phyloP scores from a whole-genome alignment of 305 asterid genomes.

The Rubia tinctorum region DNA sequence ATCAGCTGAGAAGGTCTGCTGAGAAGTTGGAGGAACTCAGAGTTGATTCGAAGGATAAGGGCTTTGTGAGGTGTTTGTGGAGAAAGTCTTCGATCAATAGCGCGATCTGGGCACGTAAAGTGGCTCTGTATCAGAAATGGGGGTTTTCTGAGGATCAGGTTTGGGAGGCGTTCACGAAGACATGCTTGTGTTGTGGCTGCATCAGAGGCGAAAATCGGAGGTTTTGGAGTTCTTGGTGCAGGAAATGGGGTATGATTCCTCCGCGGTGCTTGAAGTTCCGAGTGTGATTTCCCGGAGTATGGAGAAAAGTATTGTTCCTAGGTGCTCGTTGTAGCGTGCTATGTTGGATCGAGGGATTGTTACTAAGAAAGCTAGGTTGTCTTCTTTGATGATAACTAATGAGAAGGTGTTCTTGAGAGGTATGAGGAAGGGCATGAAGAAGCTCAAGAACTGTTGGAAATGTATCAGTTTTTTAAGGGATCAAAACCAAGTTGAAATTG shows the following conservation, averaged over 20 bases:
- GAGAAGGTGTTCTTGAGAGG: conserved; percentile 26
- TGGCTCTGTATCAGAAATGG: conserved; percentile 26
- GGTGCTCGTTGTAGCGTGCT: conserved; percentile 31
- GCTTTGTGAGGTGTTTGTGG: conserved; percentile 22
- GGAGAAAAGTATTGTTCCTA: conserved; percentile 37
- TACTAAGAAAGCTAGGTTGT: conserved; percentile 20
- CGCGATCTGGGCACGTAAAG: conserved; percentile 22
- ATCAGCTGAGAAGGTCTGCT: conserved; percentile 8
- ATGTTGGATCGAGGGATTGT: conserved; percentile 30
- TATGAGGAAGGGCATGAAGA: conserved; percentile 20
- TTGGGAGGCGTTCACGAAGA: conserved; percentile 24
- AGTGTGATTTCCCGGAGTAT: conserved; percentile 19
- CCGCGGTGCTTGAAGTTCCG: conserved; percentile 22
- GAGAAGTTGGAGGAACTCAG: conserved; percentile 26
- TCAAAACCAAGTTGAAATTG: not conserved
- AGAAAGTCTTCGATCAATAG: conserved; percentile 12
- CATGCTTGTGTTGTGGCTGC: conserved; percentile 16
- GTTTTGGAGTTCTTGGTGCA: conserved; percentile 31
- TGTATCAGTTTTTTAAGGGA: conserved; percentile 15
- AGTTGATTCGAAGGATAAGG: not conserved
- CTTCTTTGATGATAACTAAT: not conserved
- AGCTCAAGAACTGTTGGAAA: conserved; percentile 24
- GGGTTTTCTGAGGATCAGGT: conserved; percentile 35
- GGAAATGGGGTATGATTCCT: conserved; percentile 31
- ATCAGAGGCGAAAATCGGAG: conserved; percentile 27